phyloP scores from a whole-genome alignment of 352 stramenopile genomes.

The Pythium dissimile region DNA sequence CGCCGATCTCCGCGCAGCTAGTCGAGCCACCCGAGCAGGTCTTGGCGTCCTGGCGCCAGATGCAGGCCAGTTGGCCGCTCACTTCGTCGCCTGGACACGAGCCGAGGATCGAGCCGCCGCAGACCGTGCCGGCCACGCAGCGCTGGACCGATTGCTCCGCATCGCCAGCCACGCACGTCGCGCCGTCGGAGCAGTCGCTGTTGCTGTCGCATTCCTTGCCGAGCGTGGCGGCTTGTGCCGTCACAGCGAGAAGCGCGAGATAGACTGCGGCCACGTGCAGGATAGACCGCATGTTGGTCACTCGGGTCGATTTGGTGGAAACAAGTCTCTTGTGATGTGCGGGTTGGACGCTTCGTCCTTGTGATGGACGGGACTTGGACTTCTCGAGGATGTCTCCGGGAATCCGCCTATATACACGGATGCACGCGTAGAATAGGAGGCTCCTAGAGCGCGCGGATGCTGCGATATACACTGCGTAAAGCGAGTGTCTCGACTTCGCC shows the following conservation, averaged over 20 bases:
- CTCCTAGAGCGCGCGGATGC: background rate
- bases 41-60: slow-evolving; percentile 35
- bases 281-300: slow-evolving; percentile 13
- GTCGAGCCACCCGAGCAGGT: slow-evolving; percentile 8
- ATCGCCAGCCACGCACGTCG: slow-evolving; percentile 75
- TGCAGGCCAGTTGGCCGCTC: slow-evolving; percentile 70
- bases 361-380: too few relatives aligned
- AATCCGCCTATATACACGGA: too few relatives aligned
- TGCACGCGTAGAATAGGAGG: background rate
- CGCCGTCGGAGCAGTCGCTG: slow-evolving; percentile 52
- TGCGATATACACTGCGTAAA: background rate
- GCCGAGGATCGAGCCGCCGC: slow-evolving; percentile 41
- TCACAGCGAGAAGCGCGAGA: slow-evolving; percentile 1
- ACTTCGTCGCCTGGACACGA: slow-evolving; percentile 54
- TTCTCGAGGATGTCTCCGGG: too few relatives aligned
- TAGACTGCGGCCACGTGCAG: background rate
- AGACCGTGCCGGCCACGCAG: slow-evolving; percentile 58
- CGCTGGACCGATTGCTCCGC: slow-evolving; percentile 53
- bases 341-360: too few relatives aligned
- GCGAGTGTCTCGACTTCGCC: slow-evolving; percentile 10
- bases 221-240: slow-evolving; percentile 20
- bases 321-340: too few relatives aligned
- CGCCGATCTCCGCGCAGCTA: slow-evolving; percentile 31
- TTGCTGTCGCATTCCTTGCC: slow-evolving; percentile 59
- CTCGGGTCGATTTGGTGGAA: background rate